Evolutionary conservation across 345 rosid genomes (phyloP), one percentile per base, ranked within the genome.

Genomic region (Lepidium sativum): DNA sequence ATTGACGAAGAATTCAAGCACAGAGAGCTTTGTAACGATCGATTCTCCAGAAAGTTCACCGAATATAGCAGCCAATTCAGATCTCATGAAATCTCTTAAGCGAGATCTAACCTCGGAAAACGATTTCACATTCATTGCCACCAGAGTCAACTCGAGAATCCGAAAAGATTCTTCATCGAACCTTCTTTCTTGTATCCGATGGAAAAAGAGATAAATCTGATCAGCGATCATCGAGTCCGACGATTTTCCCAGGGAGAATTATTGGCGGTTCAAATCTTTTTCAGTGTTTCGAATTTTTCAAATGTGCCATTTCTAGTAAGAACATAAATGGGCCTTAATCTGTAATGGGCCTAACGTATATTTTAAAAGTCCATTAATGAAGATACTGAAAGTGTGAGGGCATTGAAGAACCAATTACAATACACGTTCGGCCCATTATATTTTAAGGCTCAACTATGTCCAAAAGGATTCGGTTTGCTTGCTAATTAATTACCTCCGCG

Each of bases 1-100:
- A 25, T 75, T 84, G 65, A 81, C 82, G 63, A 90, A 82, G 82
- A 87, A 90, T 33, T 87, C 86, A 41, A 92, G 86, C 54, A 79
- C 74, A 6, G 58, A 53, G 74, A 90, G 97, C 75, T 87, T 84
- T 13, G 66, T 75, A 10, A 82, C 81, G 14, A 79, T 65, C 9
- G 78, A 48, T 75, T 71, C 79, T 18, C 77, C 77, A 3, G 70
- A 45, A 23, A 80, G 63, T 54, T 83, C 79, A 2, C 74, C 69
- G 43, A 90, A 65, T 44, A 79, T 14, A 8, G 65, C 41, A 47
- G 65, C 25, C 13, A 74, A 78, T 76, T 90, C 85, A 6, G 78
- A 72, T 75, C 85, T 78, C 84, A 86, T 16, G 76, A 83, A 78
- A 67, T 76, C 74, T 68, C 56, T 67, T 71, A 88, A 57, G 18